phyloP scores from a whole-genome alignment of 2,329 filamentous ascomycete species.

The Colletotrichum agaves region DNA sequence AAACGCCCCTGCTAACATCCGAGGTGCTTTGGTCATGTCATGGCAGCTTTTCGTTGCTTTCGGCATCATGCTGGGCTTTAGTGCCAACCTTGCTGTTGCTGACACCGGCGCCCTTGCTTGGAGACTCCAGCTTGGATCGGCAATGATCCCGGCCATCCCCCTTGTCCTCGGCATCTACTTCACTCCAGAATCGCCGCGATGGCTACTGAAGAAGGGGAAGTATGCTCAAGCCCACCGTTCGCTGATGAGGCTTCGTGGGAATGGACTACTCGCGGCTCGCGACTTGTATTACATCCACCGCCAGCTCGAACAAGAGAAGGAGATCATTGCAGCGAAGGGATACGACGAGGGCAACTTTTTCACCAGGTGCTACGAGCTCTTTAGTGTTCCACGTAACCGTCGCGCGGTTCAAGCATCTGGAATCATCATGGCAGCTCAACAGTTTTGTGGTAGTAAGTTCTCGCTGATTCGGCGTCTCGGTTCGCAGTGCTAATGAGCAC shows the following conservation, averaged over 20 bases:
- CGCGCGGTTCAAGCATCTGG: slow-evolving; percentile 74
- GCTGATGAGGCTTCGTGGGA: slow-evolving; percentile 66
- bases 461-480: background rate
- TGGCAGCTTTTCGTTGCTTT: slow-evolving; percentile 76
- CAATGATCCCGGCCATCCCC: slow-evolving; percentile 68
- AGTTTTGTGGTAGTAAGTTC: slow-evolving; percentile 64
- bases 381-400: slow-evolving; percentile 67
- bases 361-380: slow-evolving; percentile 65
- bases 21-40: slow-evolving; percentile 74
- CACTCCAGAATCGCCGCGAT: slow-evolving; percentile 73
- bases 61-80: slow-evolving; percentile 62
- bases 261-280: slow-evolving; percentile 67
- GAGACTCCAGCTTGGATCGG: slow-evolving; percentile 70
- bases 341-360: slow-evolving; percentile 50
- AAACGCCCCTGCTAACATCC: slow-evolving; percentile 61
- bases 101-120: slow-evolving; percentile 63
- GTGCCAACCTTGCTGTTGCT: slow-evolving; percentile 66
- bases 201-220: slow-evolving; percentile 71
- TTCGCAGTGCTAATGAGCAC: too few species aligned
- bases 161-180: slow-evolving; percentile 65
- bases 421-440: slow-evolving; percentile 74
- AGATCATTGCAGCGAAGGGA: slow-evolving; percentile 30
- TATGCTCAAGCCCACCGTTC: slow-evolving; percentile 66
- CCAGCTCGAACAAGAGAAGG: slow-evolving; percentile 46
- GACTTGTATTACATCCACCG: slow-evolving; percentile 70